Conservation (phyloP, 176 grass and related monocot species). For the Oryza brachyantha region DNA sequence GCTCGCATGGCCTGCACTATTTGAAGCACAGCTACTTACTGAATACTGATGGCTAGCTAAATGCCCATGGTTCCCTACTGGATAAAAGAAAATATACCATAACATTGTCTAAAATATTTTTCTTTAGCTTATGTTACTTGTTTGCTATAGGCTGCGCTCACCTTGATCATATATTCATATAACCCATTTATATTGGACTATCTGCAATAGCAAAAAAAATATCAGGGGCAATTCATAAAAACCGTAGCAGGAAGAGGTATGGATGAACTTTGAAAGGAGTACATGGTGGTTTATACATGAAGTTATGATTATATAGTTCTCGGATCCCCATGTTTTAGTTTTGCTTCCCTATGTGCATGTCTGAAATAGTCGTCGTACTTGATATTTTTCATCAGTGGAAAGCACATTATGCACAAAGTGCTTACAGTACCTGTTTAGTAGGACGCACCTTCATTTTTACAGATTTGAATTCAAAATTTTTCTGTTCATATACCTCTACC, state of each 20-base stretch:
- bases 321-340: neutral
- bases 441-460: constrained; percentile 14
- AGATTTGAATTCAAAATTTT: neutral
- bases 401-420: neutral
- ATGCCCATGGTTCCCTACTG: neutral
- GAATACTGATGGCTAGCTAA: neutral
- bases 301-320: neutral
- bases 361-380: neutral
- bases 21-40: neutral
- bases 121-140: neutral
- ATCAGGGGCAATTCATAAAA: neutral
- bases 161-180: neutral
- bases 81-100: neutral
- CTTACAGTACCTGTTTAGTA: constrained; percentile 4
- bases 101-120: neutral
- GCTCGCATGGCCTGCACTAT: neutral
- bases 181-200: neutral
- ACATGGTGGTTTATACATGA: too few relatives aligned
- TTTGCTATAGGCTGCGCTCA: neutral
- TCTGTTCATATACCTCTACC: neutral
- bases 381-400: neutral
- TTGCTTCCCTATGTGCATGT: neutral
- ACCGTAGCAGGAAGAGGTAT: neutral
- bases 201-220: neutral
- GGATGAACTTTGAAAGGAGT: neutral